Conservation (phyloP, 352 stramenopile species). For the Phytophthora hibernalis region DNA sequence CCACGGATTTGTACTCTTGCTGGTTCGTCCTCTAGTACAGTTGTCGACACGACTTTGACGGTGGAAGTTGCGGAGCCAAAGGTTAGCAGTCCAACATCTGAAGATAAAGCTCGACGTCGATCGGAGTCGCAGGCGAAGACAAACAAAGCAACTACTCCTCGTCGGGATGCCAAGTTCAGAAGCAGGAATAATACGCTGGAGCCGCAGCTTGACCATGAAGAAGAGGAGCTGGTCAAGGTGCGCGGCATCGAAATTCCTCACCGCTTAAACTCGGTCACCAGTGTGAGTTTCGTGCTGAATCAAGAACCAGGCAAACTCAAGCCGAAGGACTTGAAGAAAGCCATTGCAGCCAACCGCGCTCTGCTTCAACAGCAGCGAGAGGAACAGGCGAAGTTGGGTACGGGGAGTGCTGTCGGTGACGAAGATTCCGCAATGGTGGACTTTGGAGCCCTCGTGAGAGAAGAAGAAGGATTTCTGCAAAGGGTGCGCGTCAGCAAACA, state of each 20-base stretch:
- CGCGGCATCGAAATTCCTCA: slow-evolving; percentile 73
- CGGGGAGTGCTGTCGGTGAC: slow-evolving; percentile 6
- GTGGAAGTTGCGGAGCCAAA: slow-evolving; percentile 11
- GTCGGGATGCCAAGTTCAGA: slow-evolving; percentile 6
- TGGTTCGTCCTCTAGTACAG: slow-evolving; percentile 61
- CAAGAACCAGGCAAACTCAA: slow-evolving; percentile 91
- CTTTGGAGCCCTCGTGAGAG: slow-evolving; percentile 60
- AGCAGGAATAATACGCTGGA: slow-evolving; percentile 15
- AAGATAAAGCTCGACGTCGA: slow-evolving; percentile 12
- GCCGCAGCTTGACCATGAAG: slow-evolving; percentile 13
- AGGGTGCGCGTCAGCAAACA: slow-evolving; percentile 45
- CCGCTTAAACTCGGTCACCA: slow-evolving; percentile 60
- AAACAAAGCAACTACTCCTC: slow-evolving; percentile 8
- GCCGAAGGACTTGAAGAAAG: slow-evolving; percentile 90
- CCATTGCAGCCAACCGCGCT: slow-evolving; percentile 80
- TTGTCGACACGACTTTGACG: not conserved
- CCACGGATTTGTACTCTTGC: slow-evolving; percentile 66
- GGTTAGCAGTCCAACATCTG: not conserved
- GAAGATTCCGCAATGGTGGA: slow-evolving; percentile 40
- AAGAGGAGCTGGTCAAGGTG: slow-evolving; percentile 44
- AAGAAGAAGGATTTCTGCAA: slow-evolving; percentile 56
- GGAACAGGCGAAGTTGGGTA: slow-evolving; percentile 59
- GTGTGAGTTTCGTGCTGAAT: slow-evolving; percentile 88
- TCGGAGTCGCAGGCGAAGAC: slow-evolving; percentile 11
- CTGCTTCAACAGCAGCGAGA: slow-evolving; percentile 71